A percentile compares a stretch with the other conserved stretches of the same genome.
These are phyloP conservation scores for Kockiozyma suomiensis DNA, from an alignment of 805 yeast species.

Conservation along the genomic window DNA sequence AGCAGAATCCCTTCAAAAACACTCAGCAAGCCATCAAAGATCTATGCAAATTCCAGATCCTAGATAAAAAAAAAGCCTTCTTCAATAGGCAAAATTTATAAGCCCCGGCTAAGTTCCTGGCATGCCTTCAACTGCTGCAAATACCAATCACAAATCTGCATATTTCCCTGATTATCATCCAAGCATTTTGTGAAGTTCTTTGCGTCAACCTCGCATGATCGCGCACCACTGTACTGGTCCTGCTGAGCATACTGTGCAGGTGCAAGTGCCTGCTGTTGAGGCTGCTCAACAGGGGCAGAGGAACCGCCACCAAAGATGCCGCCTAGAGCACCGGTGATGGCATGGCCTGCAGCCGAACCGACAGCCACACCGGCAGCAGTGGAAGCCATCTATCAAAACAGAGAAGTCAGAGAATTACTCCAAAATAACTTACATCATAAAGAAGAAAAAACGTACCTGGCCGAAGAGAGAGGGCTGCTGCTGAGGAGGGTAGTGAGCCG, in stretches of 20 bases:
- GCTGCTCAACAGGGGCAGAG: constrained; percentile 54
- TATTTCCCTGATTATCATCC: constrained; percentile 90
- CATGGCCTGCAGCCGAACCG: constrained; percentile 96
- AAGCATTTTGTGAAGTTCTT: constrained; percentile 93
- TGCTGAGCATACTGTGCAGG: constrained; percentile 38
- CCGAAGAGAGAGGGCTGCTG: constrained; percentile 50
- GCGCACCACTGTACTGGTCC: constrained; percentile 48
- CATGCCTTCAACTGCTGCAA: constrained; percentile 97
- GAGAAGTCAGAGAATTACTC: neutral
- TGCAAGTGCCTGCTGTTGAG: constrained; percentile 48
- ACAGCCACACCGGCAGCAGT: constrained; percentile 99
- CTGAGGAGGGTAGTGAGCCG: constrained; percentile 47
- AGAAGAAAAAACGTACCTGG: constrained; percentile 39
- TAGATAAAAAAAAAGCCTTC: no score
- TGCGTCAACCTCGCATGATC: constrained; percentile 88
- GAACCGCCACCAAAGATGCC: constrained; percentile 84
- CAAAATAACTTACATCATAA: neutral
- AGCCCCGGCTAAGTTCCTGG: constrained; percentile 53
- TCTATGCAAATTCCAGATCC: no score
- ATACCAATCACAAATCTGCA: constrained; percentile 96
- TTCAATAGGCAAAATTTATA: neutral
- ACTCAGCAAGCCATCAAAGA: no score
- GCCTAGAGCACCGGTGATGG: constrained; percentile 91
- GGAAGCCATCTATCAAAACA: constrained; percentile 73
- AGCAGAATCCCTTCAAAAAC: no score